Conservation (phyloP, 345 rosid genomes). For the Pugionium dolabratum region DNA sequence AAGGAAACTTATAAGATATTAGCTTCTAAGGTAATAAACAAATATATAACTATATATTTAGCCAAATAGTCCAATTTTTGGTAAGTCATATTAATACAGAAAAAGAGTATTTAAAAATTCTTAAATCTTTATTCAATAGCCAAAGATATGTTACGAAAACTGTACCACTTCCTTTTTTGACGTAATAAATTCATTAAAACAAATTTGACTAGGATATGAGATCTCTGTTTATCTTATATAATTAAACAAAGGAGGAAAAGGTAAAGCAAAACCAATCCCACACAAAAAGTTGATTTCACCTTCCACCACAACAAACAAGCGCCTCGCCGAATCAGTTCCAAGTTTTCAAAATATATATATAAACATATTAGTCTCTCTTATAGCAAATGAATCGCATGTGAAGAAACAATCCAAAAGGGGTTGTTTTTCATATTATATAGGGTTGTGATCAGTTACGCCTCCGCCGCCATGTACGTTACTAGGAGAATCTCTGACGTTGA, state of each 20-base stretch:
- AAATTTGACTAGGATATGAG: too few species aligned
- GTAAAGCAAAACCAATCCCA: constrained; percentile 15
- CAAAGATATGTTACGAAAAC: too few species aligned
- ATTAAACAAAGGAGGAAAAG: neutral
- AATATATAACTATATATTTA: too few species aligned
- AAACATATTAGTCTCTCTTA: constrained; percentile 8
- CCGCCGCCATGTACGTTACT: constrained; percentile 28
- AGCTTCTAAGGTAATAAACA: neutral
- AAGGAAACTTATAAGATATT: neutral
- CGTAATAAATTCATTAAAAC: too few species aligned
- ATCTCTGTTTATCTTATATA: too few species aligned
- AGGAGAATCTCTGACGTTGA: constrained; percentile 50
- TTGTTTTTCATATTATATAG: neutral
- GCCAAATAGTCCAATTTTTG: too few species aligned
- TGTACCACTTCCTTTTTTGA: too few species aligned
- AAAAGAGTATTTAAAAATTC: neutral
- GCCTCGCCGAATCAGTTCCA: constrained; percentile 23
- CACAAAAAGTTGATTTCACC: constrained; percentile 40
- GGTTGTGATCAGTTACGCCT: constrained; percentile 6
- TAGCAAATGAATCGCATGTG: neutral
- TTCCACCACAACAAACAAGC: constrained; percentile 35
- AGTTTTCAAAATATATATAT: neutral
- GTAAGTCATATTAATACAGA: too few species aligned
- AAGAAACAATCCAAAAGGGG: constrained; percentile 8
- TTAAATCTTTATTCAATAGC: too few species aligned